A percentile compares a stretch with the other conserved stretches of the same genome.
phyloP scores from a whole-genome alignment of 257 asterid genomes.

The Capsicum rhomboideum region DNA sequence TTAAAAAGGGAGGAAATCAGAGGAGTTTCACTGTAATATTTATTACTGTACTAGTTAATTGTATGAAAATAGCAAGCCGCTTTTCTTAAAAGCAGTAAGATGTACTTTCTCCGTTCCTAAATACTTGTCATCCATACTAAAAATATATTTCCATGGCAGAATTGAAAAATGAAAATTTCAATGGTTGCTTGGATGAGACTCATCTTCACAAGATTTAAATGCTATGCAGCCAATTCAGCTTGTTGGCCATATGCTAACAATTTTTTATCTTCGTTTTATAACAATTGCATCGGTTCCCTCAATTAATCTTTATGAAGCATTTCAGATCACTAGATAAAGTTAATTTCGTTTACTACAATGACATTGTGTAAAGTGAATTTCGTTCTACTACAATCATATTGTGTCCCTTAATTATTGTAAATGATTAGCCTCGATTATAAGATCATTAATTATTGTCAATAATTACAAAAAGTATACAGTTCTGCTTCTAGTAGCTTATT shows the following conservation, averaged over 20 bases:
- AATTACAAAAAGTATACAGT: neutral
- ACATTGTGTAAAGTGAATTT: neutral
- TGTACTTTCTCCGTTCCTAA: no score
- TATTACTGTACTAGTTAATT: neutral
- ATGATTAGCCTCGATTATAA: neutral
- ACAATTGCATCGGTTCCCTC: neutral
- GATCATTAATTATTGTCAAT: neutral
- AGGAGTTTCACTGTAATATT: neutral
- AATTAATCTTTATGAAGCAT: neutral
- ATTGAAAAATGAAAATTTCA: neutral
- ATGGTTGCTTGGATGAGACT: neutral
- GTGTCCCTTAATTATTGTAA: neutral
- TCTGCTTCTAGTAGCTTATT: neutral
- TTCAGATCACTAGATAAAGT: neutral
- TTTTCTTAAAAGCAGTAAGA: no score
- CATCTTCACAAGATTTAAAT: neutral
- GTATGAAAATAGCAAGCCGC: neutral
- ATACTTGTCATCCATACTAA: no score
- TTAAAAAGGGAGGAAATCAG: no score
- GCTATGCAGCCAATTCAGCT: neutral
- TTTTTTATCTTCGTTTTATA: neutral
- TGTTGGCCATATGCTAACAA: neutral
- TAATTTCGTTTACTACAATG: neutral
- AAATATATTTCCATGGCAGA: no score
- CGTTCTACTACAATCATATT: neutral